Base-by-base conservation (phyloP, 2,329 filamentous ascomycete genomes). In the Furcasterigmium furcatum region DNA sequence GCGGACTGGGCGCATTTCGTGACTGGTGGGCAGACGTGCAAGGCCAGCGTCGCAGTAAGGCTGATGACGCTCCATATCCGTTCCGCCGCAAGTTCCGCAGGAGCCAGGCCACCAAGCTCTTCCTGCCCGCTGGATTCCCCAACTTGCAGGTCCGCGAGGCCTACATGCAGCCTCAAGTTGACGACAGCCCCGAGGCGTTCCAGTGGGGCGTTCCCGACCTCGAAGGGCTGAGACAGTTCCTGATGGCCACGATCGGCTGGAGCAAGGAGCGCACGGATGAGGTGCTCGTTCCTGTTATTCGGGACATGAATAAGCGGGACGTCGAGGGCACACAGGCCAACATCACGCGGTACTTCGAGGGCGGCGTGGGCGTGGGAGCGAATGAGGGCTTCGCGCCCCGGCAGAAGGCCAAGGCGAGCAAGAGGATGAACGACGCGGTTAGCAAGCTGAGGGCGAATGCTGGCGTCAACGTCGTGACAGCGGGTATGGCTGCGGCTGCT, bases 181-280 rank as follows among this genome's bases (percentile, higher is more conserved):
- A 99, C 63, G 72, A 68, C 43, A 85, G 84, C 53, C 76, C 86
- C 0, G 85, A 94, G 55, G 70, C 75, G 1, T 99, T 99, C 60
- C 88, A 94, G 62, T 99, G 95, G 94, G 94, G 94, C 24, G 88
- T 96, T 0, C 94, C 94, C 0, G 92, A 99, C 60, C 76, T 99
- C 1, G 88, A 94, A 49, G 88, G 89, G 0, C 70, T 99, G 50
- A 74, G 95, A 7, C 74, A 77, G 21, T 99, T 94, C 58, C 73
- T 99, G 30, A 96, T 95, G 87, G 73, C 80, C 2, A 96, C 92
- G 2, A 89, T 99, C 55, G 94, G 94, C 0, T 99, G 94, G 94
- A 84, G 77, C 45, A 85, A 87, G 62, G 92, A 97, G 64, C 77
- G 91, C 8, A 97, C 92, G 0, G 94, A 99, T 58, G 94, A 99